Conservation (phyloP, 1,284 basidiomycete species). For the Cryptococcus deneoformans region DNA sequence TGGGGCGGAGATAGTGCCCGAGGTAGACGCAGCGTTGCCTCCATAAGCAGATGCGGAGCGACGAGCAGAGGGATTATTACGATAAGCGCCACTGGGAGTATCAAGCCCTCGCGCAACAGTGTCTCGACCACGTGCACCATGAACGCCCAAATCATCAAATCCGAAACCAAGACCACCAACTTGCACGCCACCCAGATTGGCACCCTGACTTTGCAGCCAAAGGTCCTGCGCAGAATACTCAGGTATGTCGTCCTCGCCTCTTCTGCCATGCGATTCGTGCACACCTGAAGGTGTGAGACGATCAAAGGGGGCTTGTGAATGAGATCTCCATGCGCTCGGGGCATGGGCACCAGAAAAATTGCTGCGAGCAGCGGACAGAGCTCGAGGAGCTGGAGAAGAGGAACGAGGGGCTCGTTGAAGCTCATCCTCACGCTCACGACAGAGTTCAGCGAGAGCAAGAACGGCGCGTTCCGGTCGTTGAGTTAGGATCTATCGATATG, state of each 20-base stretch:
- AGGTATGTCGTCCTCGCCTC: conserved; percentile 18
- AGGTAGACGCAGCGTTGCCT: conserved; percentile 24
- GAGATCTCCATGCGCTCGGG: conserved; percentile 32
- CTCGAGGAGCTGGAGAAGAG: conserved; percentile 46
- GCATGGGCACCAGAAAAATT: conserved; percentile 16
- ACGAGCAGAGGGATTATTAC: conserved; percentile 11
- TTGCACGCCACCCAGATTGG: conserved; percentile 37
- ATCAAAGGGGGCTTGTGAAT: conserved; percentile 43
- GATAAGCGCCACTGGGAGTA: conserved; percentile 13
- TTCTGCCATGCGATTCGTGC: conserved; percentile 21
- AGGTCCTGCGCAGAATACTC: conserved; percentile 42
- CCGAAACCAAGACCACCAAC: conserved; percentile 27
- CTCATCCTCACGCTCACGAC: conserved; percentile 56
- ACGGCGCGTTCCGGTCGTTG: conserved; percentile 76
- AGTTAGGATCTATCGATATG: conserved; percentile 57
- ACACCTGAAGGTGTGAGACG: conserved; percentile 21
- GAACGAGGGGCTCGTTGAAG: conserved; percentile 49
- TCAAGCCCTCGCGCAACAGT: conserved; percentile 30
- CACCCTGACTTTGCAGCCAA: conserved; percentile 45
- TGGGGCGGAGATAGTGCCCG: conserved; percentile 47
- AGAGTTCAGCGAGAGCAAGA: conserved; percentile 74
- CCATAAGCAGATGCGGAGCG: conserved; percentile 29
- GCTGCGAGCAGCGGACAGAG: conserved; percentile 34
- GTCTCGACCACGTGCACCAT: conserved; percentile 26
- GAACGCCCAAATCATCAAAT: conserved; percentile 14